These are phyloP conservation scores for Eimeria necatrix DNA, from an alignment of 169 alveolate genomes.

Conservation along the genomic window DNA sequence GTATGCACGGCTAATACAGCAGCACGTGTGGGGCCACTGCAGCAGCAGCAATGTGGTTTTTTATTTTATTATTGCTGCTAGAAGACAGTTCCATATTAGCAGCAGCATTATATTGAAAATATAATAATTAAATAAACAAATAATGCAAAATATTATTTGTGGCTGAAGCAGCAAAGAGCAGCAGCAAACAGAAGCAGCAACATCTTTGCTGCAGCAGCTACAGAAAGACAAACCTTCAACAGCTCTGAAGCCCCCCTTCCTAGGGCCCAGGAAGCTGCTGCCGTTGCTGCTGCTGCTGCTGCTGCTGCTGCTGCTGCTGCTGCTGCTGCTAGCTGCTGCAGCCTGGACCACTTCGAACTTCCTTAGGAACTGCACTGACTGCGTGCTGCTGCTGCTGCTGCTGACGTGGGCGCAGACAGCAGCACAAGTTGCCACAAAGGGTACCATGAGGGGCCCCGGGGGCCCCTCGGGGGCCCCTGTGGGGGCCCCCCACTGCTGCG, in stretches of 20 bases:
- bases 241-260: background rate
- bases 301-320: background rate
- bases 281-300: slow-evolving; percentile 7
- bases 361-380: background rate
- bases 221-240: background rate
- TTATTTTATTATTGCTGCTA: too few species aligned
- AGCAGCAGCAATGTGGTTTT: too few species aligned
- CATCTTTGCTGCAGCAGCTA: too few species aligned
- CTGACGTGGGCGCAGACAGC: background rate
- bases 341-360: background rate
- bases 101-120: too few species aligned
- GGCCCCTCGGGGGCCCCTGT: background rate
- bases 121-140: too few species aligned
- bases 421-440: too few species aligned
- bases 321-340: background rate
- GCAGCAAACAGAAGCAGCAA: too few species aligned
- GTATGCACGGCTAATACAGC: too few species aligned
- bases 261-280: background rate
- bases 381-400: background rate
- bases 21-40: too few species aligned
- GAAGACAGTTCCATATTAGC: too few species aligned
- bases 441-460: background rate
- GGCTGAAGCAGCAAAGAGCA: too few species aligned
- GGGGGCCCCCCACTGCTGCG: background rate
- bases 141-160: too few species aligned